Evolutionary conservation across 164 flowering plant species (phyloP).

Genomic region (Nelumbo lutea): DNA sequence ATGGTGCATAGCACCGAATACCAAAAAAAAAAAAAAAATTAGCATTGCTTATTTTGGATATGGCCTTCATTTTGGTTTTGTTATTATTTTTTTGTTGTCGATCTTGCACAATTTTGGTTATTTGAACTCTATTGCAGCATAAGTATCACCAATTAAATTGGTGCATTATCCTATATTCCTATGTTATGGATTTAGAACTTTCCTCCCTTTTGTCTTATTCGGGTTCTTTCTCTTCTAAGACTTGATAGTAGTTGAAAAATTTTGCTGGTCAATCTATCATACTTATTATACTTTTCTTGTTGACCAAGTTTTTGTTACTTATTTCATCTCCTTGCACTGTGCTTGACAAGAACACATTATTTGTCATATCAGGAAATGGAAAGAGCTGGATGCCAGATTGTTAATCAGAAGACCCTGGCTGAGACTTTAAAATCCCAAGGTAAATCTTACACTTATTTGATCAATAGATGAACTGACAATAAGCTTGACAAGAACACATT

Average conservation of each 20-base stretch:
- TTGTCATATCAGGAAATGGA: slow-evolving; percentile 58
- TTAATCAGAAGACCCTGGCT: slow-evolving; percentile 45
- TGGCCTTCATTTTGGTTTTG: no score
- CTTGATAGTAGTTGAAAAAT: not conserved
- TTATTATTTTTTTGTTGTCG: no score
- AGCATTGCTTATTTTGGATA: no score
- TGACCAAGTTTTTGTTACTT: not conserved
- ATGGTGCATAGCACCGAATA: no score
- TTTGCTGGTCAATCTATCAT: not conserved
- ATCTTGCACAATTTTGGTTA: no score
- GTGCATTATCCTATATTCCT: no score
- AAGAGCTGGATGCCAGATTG: slow-evolving; percentile 47
- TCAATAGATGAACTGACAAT: not conserved
- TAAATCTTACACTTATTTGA: slow-evolving; percentile 16
- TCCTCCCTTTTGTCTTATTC: no score
- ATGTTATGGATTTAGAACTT: no score
- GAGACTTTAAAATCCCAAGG: slow-evolving; percentile 73
- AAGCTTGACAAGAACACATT: not conserved
- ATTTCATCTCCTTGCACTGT: slow-evolving; percentile 3
- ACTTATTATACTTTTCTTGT: not conserved
- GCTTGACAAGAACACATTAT: slow-evolving; percentile 16
- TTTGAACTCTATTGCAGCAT: no score
- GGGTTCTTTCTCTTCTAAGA: not conserved
- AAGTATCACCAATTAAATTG: no score
- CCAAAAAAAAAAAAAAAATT: no score